Conservation (phyloP, 1,139 yeast genomes). For the Ashbya aceris region DNA sequence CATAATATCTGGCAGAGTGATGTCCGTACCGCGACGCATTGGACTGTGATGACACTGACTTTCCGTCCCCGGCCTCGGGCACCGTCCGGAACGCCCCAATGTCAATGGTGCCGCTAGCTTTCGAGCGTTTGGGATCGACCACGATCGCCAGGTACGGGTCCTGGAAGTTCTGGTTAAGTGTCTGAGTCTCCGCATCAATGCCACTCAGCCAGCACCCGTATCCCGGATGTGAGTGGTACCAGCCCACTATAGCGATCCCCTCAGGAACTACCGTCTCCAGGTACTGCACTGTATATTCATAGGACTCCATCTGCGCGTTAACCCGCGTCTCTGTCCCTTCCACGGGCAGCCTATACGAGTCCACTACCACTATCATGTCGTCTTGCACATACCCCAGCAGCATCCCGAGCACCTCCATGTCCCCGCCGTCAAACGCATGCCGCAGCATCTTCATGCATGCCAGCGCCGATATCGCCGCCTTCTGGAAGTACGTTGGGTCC, state of each 20-base stretch:
- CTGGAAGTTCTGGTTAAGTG: slow-evolving; percentile 75
- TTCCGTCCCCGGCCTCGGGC: background rate
- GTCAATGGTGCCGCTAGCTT: slow-evolving; percentile 58
- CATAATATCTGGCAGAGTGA: slow-evolving; percentile 63
- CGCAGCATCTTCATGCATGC: slow-evolving; percentile 73
- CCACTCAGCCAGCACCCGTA: slow-evolving; percentile 93
- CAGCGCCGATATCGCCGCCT: slow-evolving; percentile 59
- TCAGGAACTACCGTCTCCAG: slow-evolving; percentile 49
- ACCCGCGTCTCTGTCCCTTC: slow-evolving; percentile 96
- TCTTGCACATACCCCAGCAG: slow-evolving; percentile 65
- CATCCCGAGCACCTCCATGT: slow-evolving; percentile 95
- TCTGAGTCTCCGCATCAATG: slow-evolving; percentile 82
- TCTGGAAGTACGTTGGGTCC: slow-evolving; percentile 53
- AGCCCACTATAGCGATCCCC: slow-evolving; percentile 69
- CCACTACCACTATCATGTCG: slow-evolving; percentile 60
- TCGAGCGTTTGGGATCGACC: slow-evolving; percentile 71
- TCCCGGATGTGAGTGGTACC: slow-evolving; percentile 97
- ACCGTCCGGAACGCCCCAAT: slow-evolving; percentile 85
- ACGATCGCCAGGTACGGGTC: slow-evolving; percentile 89
- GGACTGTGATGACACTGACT: background rate
- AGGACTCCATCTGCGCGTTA: slow-evolving; percentile 88
- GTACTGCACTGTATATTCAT: slow-evolving; percentile 88
- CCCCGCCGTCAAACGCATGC: slow-evolving; percentile 80
- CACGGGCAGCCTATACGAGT: slow-evolving; percentile 80
- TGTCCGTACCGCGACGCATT: slow-evolving; percentile 48